Percentiles rank a stretch among this genome's conserved stretches.
Evolutionary conservation across 2,329 filamentous ascomycete species (phyloP).

Genomic region (Cordyceps javanica): DNA sequence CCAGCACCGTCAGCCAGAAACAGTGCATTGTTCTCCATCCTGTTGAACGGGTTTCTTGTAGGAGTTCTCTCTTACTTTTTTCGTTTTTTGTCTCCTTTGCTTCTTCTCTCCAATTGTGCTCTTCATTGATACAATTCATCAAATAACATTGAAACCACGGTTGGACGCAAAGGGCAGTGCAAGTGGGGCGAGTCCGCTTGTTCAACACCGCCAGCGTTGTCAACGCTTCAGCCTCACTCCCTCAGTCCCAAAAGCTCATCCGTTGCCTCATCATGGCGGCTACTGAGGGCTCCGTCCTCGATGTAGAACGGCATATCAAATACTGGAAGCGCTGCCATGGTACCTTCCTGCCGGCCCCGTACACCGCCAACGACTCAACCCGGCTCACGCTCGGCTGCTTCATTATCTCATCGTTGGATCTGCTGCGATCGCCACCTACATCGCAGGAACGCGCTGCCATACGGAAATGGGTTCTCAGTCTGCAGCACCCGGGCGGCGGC

Average conservation of each 20-base stretch:
- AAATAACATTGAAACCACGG: no score
- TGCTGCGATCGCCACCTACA: conserved; percentile 61
- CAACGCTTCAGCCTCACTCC: not conserved
- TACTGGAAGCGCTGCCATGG: conserved; percentile 91
- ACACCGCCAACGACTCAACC: conserved; percentile 84
- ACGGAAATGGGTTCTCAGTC: conserved; percentile 75
- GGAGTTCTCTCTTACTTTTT: no score
- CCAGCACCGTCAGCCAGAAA: no score
- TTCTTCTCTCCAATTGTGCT: no score
- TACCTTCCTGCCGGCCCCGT: conserved; percentile 71
- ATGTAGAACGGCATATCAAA: conserved; percentile 67
- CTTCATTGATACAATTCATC: no score
- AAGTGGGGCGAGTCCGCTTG: no score
- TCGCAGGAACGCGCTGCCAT: conserved; percentile 38
- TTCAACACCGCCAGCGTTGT: not conserved
- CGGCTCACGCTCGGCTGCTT: conserved; percentile 89
- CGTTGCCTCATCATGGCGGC: conserved; percentile 8
- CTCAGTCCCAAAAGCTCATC: not conserved
- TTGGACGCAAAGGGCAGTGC: no score
- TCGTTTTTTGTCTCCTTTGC: no score
- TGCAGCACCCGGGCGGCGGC: conserved; percentile 80
- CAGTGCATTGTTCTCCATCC: no score
- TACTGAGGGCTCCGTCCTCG: conserved; percentile 32
- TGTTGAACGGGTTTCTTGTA: no score
- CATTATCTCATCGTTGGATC: conserved; percentile 75